Base-by-base conservation (phyloP, 2,329 filamentous ascomycete genomes). In the Ceratocystiopsis brevicomis region DNA sequence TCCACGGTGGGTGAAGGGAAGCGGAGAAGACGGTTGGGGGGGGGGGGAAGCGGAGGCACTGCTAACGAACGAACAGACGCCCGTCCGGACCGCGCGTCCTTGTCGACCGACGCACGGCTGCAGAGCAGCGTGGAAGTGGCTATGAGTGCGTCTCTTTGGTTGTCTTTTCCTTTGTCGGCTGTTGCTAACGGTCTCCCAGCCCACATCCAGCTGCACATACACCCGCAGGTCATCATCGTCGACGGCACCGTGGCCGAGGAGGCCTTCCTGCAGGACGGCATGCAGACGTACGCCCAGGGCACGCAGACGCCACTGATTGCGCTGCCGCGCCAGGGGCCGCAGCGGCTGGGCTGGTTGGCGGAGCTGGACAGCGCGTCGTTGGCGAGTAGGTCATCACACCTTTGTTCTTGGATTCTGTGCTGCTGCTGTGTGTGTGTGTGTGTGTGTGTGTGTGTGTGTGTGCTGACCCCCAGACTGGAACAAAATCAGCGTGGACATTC, bases 351-450 rank as follows among this genome's bases (percentile, higher is more conserved):
- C 49, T 96, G 87, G 85, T 66, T 94, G 37, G 74, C 81, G 1
- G 75, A 77, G 48, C 66, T 96, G 13, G 84, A 93, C 54, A 73
- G 79, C 47, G 63, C 67, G 16, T 77, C 85, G 30, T 61, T 95
- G 45, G 68, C 65, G 50, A 69, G 78, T 81, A 65, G 53, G 57
- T 44, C 16, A 6, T 33, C 47, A 47, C 2, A 1, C 12, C 34
- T 43, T 39, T 8, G 17, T 38, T 33, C 44, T 30, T 13, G 2
- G n/a, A n/a, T 11, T 34, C 9, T 18, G n/a, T n/a, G 16, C 34
- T 47, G 19, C 16, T n/a, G 19, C 19, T 21, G 19, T 6, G n/a
- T n/a, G n/a, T n/a, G n/a, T n/a, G n/a, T n/a, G n/a, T n/a, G n/a
- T n/a, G n/a, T n/a, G n/a, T n/a, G n/a, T n/a, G n/a, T n/a, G n/a